phyloP scores from a whole-genome alignment of 2,329 filamentous ascomycete genomes.

The Phyllosticta citriasiana region DNA sequence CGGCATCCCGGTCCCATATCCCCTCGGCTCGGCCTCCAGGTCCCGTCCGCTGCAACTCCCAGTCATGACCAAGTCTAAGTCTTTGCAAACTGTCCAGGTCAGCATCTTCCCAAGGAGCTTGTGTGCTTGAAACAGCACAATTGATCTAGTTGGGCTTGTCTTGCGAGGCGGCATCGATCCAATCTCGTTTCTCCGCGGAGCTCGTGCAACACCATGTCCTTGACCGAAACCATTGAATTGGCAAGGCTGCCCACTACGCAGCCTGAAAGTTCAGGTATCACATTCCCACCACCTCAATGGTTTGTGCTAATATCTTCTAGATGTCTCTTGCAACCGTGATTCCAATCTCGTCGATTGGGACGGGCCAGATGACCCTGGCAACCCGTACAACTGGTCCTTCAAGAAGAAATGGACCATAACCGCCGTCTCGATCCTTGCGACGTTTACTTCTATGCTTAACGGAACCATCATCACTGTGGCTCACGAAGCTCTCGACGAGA shows the following conservation, averaged over 20 bases:
- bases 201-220: neutral
- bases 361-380: conserved; percentile 37
- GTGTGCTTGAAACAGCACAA: neutral
- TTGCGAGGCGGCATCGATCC: neutral
- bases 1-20: neutral
- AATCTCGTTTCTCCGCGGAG: neutral
- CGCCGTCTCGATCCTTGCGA: conserved; percentile 21
- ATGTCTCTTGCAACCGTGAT: neutral
- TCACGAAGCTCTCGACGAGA: conserved; percentile 20
- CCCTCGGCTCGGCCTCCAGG: neutral
- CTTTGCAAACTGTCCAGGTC: neutral
- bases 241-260: neutral
- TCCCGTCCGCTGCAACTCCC: neutral
- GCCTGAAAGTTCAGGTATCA: neutral
- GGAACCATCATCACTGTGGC: conserved; percentile 29
- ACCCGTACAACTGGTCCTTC: conserved; percentile 26
- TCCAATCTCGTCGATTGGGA: conserved; percentile 36
- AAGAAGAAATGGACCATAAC: conserved; percentile 26
- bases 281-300: neutral
- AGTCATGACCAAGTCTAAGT: neutral
- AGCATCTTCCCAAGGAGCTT: neutral
- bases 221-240: neutral
- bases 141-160: neutral
- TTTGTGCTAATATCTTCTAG: neutral
- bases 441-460: conserved; percentile 25